Evolutionary conservation across 1,284 basidiomycete genomes (phyloP).

Genomic region (Pulveroboletus ridleyi): DNA sequence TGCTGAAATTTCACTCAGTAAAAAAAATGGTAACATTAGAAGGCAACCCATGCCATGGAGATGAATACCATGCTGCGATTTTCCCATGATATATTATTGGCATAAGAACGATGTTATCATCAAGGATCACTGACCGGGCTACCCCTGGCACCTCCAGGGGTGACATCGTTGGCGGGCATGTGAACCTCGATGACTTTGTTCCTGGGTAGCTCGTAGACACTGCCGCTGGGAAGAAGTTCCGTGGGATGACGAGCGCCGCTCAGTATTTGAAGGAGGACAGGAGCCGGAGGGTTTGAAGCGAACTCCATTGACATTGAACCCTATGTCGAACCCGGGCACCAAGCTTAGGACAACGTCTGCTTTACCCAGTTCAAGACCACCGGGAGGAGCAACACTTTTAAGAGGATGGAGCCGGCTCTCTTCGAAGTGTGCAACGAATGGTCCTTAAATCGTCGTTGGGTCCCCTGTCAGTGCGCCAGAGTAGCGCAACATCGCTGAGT

Average conservation of each 20-base stretch:
- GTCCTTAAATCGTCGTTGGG: conserved; percentile 36
- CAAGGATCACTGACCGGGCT: conserved; percentile 40
- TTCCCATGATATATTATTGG: conserved; percentile 3
- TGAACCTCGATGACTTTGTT: conserved; percentile 53
- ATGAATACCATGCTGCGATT: conserved; percentile 41
- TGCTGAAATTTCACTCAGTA: conserved; percentile 35
- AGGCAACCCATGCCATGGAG: conserved; percentile 39
- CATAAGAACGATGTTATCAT: background rate
- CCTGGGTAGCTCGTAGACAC: conserved; percentile 49
- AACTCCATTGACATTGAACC: conserved; percentile 44
- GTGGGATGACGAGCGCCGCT: conserved; percentile 49
- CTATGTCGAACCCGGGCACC: conserved; percentile 28
- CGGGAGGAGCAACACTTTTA: conserved; percentile 37
- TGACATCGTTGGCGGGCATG: conserved; percentile 39
- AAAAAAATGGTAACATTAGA: background rate
- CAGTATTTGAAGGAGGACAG: conserved; percentile 58
- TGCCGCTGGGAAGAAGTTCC: conserved; percentile 51
- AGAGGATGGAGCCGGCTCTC: conserved; percentile 42
- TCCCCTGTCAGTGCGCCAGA: conserved; percentile 42
- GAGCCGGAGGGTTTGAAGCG: conserved; percentile 45
- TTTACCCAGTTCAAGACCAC: conserved; percentile 39
- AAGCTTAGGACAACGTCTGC: conserved; percentile 44
- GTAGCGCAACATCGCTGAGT: conserved; percentile 53
- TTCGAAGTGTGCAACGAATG: conserved; percentile 30
- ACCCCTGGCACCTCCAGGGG: conserved; percentile 37